These are phyloP conservation scores for Diaporthe nobilis DNA, from an alignment of 2,329 filamentous ascomycete genomes.

Conservation along the genomic window DNA sequence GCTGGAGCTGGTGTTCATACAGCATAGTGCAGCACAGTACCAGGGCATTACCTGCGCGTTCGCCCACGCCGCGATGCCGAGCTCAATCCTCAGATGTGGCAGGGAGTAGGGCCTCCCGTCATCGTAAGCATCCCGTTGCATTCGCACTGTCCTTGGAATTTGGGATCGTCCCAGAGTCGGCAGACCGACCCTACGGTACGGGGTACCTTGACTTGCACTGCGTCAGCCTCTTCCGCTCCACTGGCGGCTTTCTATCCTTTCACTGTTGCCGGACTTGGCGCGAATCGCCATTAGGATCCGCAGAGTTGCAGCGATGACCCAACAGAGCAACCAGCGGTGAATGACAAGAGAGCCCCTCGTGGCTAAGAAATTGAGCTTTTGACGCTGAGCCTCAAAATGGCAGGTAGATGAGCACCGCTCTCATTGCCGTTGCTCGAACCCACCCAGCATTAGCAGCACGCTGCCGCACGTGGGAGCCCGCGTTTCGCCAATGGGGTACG, in stretches of 20 bases:
- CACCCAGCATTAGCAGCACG: conserved; percentile 1
- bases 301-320: conserved; percentile 32
- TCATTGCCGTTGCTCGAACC: not conserved
- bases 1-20: conserved; percentile 5
- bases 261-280: conserved; percentile 41
- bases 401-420: conserved; percentile 4
- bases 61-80: conserved; percentile 18
- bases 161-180: conserved; percentile 31
- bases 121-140: conserved; percentile 8
- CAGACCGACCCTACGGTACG: conserved; percentile 28
- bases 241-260: conserved; percentile 26
- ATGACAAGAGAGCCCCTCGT: conserved; percentile 21
- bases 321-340: conserved; percentile 36
- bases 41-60: not conserved
- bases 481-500: not conserved
- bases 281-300: conserved; percentile 37
- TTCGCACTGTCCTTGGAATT: conserved; percentile 25
- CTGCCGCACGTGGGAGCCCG: conserved; percentile 19
- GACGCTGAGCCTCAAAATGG: conserved; percentile 4
- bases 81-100: conserved; percentile 4
- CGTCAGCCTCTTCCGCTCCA: conserved; percentile 26
- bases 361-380: conserved; percentile 4
- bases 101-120: conserved; percentile 1
- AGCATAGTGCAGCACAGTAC: not conserved
- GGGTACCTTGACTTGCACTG: conserved; percentile 22